Evolutionary conservation across 768 basidiomycete genomes (phyloP).

Genomic region (Auricularia sp.): DNA sequence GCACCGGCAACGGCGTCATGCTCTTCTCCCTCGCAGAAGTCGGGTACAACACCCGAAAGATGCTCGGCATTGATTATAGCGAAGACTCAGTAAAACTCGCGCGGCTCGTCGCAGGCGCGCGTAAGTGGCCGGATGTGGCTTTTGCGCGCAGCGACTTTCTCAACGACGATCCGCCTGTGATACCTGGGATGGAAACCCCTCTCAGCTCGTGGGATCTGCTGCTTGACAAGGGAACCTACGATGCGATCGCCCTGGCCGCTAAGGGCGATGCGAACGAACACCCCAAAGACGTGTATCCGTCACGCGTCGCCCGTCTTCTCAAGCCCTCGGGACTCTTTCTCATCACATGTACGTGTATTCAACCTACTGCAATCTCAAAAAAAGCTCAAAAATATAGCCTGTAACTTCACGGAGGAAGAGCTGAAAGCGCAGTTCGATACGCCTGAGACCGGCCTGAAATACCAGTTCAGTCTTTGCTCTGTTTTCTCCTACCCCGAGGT

Average conservation of each 20-base stretch:
- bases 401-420: slow-evolving; percentile 79
- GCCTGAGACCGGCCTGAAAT: slow-evolving; percentile 39
- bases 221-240: slow-evolving; percentile 83
- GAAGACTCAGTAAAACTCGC: slow-evolving; percentile 58
- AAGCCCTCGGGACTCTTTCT: slow-evolving; percentile 61
- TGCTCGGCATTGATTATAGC: slow-evolving; percentile 73
- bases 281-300: slow-evolving; percentile 51
- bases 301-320: slow-evolving; percentile 43
- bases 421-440: slow-evolving; percentile 43
- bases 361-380: background rate
- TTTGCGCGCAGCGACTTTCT: slow-evolving; percentile 63
- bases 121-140: slow-evolving; percentile 30
- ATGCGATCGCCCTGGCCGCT: slow-evolving; percentile 66
- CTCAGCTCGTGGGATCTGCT: slow-evolving; percentile 55
- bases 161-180: slow-evolving; percentile 31
- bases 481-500: background rate
- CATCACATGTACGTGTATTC: slow-evolving; percentile 58
- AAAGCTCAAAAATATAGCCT: slow-evolving; percentile 33
- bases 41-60: slow-evolving; percentile 41
- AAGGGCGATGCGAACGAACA: slow-evolving; percentile 43
- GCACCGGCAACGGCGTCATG: slow-evolving; percentile 70
- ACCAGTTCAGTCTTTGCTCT: slow-evolving; percentile 40
- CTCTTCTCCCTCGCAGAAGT: slow-evolving; percentile 61
- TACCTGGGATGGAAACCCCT: slow-evolving; percentile 10
- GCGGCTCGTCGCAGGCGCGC: slow-evolving; percentile 39